A percentile compares a stretch with the other conserved stretches of the same genome.
phyloP scores from a whole-genome alignment of 2,329 filamentous ascomycete genomes.

The Cercospora citrullina region DNA sequence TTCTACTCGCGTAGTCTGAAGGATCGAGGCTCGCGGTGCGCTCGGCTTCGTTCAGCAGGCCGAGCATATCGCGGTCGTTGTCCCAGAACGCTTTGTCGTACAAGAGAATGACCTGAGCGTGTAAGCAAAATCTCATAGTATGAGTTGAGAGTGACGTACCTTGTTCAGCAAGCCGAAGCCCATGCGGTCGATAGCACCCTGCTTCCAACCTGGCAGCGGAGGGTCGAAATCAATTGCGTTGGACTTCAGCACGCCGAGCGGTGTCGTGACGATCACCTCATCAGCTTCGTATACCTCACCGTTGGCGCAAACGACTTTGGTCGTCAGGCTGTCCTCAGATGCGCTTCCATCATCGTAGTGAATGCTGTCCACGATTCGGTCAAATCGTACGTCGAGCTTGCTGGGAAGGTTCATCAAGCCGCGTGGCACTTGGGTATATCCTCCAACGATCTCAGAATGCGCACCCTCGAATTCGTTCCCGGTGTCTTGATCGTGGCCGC shows the following conservation, averaged over 20 bases:
- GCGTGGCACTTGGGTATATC: conserved; percentile 90
- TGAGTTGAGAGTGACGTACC: conserved; percentile 42
- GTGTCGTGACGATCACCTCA: conserved; percentile 84
- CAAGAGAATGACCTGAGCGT: conserved; percentile 67
- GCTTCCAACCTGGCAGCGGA: conserved; percentile 83
- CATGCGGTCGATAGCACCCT: conserved; percentile 73
- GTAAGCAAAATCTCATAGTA: conserved; percentile 13
- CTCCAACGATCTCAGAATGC: conserved; percentile 89
- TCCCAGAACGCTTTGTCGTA: conserved; percentile 94
- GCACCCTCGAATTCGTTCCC: conserved; percentile 96
- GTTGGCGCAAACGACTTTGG: conserved; percentile 72
- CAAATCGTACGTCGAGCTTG: conserved; percentile 73
- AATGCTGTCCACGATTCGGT: conserved; percentile 71
- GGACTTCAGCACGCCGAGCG: conserved; percentile 88
- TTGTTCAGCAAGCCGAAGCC: conserved; percentile 96
- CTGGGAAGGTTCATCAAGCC: conserved; percentile 77
- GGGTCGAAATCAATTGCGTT: conserved; percentile 81
- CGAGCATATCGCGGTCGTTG: conserved; percentile 85
- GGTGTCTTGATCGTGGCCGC: conserved; percentile 94
- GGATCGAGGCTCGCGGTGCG: conserved; percentile 71
- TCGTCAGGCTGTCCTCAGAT: conserved; percentile 46
- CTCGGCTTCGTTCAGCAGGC: conserved; percentile 74
- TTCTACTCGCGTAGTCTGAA: conserved; percentile 72
- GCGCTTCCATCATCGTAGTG: conserved; percentile 52
- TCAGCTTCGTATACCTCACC: conserved; percentile 80